Conservation (phyloP, 805 yeast genomes). For the Candida hispaniensis region DNA sequence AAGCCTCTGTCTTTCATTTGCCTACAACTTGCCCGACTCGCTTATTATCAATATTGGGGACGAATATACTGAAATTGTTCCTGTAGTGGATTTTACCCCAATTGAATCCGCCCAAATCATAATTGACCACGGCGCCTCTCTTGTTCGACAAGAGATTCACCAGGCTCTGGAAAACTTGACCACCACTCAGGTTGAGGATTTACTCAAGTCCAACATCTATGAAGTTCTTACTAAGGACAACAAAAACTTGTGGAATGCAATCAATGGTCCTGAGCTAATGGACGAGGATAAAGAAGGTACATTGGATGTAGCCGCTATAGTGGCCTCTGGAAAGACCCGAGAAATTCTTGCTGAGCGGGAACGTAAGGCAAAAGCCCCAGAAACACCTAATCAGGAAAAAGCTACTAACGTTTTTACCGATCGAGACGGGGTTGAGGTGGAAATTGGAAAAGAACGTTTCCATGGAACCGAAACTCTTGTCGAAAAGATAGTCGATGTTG, state of each 20-base stretch:
- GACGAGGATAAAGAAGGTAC: conserved; percentile 55
- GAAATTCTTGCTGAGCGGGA: conserved; percentile 61
- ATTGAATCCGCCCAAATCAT: conserved; percentile 43
- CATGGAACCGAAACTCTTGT: conserved; percentile 62
- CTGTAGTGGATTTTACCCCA: conserved; percentile 64
- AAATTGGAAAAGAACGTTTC: conserved; percentile 84
- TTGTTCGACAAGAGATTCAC: conserved; percentile 46
- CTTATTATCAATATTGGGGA: conserved; percentile 74
- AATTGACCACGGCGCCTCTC: conserved; percentile 50
- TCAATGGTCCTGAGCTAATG: conserved; percentile 29
- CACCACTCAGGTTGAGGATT: conserved; percentile 51
- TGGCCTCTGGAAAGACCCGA: conserved; percentile 63
- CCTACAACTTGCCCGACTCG: conserved; percentile 51
- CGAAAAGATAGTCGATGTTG: conserved; percentile 40
- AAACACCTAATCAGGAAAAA: conserved; percentile 47
- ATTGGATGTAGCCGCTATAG: conserved; percentile 81
- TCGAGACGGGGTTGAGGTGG: conserved; percentile 41
- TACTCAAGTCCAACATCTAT: conserved; percentile 64
- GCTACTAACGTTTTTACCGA: conserved; percentile 66
- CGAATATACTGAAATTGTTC: conserved; percentile 63
- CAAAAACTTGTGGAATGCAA: conserved; percentile 49
- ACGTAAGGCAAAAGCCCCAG: conserved; percentile 31
- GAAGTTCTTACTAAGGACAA: conserved; percentile 63
- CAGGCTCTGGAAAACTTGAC: conserved; percentile 49
- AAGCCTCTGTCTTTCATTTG: conserved; percentile 60